Evolutionary conservation across 805 yeast species (phyloP).

Genomic region (Candida morakotiae): DNA sequence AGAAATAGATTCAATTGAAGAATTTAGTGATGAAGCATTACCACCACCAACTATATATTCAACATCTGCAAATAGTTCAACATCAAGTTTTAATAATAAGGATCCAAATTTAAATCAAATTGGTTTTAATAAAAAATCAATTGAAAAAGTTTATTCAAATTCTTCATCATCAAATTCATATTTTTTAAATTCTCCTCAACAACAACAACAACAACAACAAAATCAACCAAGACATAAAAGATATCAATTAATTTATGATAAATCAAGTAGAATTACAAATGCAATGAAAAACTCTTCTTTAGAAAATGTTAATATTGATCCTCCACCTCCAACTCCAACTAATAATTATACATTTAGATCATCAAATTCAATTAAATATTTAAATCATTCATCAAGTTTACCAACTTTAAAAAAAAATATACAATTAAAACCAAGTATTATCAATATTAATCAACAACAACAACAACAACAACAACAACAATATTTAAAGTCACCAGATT

Average conservation of each 20-base stretch:
- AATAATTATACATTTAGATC: neutral
- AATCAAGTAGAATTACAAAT: conserved; percentile 38
- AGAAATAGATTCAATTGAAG: conserved; percentile 6
- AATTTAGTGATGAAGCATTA: conserved; percentile 14
- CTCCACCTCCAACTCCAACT: conserved; percentile 9
- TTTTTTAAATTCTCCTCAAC: conserved; percentile 13
- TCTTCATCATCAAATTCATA: conserved; percentile 26
- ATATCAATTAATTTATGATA: conserved; percentile 46
- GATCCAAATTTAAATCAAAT: neutral
- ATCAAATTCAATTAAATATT: neutral
- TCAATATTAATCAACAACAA: too few relatives aligned
- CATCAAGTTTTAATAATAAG: conserved; percentile 23
- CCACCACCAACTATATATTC: conserved; percentile 22
- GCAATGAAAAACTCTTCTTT: conserved; percentile 32
- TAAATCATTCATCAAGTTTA: conserved; percentile 9
- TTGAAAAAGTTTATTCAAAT: conserved; percentile 32
- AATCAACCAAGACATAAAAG: conserved; percentile 17
- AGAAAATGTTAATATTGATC: conserved; percentile 3
- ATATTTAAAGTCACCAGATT: neutral
- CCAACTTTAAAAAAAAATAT: conserved; percentile 8
- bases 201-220: conserved; percentile 41
- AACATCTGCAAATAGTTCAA: conserved; percentile 31
- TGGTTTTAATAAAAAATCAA: conserved; percentile 3
- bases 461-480: too few relatives aligned
- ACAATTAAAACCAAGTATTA: conserved; percentile 1